Percentiles rank a stretch among this genome's conserved stretches.
Evolutionary conservation across 1,139 yeast genomes (phyloP).

Genomic region (Saccharomyces hybrid): DNA sequence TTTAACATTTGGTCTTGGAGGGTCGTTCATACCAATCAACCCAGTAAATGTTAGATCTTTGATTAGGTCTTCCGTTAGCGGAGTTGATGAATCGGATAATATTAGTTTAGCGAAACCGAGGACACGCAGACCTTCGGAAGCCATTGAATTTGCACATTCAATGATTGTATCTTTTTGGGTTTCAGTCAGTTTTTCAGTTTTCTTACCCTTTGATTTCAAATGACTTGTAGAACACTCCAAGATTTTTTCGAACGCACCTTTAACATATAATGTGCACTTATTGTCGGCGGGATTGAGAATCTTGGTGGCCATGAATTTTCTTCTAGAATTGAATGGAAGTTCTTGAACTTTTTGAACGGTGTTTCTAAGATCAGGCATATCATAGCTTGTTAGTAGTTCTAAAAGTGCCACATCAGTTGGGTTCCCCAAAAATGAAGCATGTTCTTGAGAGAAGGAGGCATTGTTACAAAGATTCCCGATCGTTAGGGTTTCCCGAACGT

Average conservation of each 20-base stretch:
- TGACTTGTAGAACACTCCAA: slow-evolving; percentile 54
- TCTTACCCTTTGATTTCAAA: slow-evolving; percentile 49
- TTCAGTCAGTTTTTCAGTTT: slow-evolving; percentile 41
- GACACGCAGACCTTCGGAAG: slow-evolving; percentile 80
- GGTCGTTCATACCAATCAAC: slow-evolving; percentile 89
- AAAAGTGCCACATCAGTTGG: slow-evolving; percentile 90
- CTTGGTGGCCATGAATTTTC: slow-evolving; percentile 79
- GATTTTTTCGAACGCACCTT: slow-evolving; percentile 83
- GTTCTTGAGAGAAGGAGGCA: slow-evolving; percentile 59
- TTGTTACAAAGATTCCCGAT: slow-evolving; percentile 79
- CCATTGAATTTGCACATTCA: slow-evolving; percentile 55
- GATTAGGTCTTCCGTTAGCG: slow-evolving; percentile 38
- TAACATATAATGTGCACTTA: slow-evolving; percentile 52
- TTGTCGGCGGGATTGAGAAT: slow-evolving; percentile 47
- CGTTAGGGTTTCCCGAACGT: slow-evolving; percentile 49
- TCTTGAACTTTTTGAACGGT: slow-evolving; percentile 49
- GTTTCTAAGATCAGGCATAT: slow-evolving; percentile 59
- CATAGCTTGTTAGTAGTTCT: slow-evolving; percentile 65
- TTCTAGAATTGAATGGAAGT: slow-evolving; percentile 72
- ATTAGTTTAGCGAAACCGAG: slow-evolving; percentile 59
- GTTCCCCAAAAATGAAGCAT: slow-evolving; percentile 72
- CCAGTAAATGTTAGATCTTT: slow-evolving; percentile 69
- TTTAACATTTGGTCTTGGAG: slow-evolving; percentile 82
- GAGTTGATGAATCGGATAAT: slow-evolving; percentile 31
- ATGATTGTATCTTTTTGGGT: slow-evolving; percentile 40